These are phyloP conservation scores for Starmerella tilneyi DNA, from an alignment of 805 yeast genomes.

Conservation along the genomic window DNA sequence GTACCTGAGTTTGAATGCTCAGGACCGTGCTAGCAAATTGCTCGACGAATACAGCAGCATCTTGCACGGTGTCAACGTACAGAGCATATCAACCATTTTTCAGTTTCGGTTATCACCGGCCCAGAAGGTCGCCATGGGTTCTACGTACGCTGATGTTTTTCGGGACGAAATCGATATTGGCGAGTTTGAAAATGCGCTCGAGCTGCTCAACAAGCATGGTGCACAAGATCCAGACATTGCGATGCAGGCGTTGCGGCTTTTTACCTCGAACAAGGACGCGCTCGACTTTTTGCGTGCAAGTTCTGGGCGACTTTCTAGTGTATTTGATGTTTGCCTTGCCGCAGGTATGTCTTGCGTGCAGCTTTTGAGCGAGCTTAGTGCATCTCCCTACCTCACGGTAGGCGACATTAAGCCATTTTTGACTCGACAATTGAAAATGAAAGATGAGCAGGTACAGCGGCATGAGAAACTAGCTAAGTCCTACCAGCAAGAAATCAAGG, in stretches of 20 bases:
- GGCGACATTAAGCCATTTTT: conserved; percentile 65
- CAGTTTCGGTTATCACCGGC: conserved; percentile 23
- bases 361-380: conserved; percentile 56
- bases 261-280: conserved; percentile 4
- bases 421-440: conserved; percentile 47
- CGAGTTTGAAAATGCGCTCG: conserved; percentile 48
- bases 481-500: conserved; percentile 55
- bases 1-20: conserved; percentile 50
- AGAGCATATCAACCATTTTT: conserved; percentile 28
- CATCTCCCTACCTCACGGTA: conserved; percentile 52
- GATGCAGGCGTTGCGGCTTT: conserved; percentile 8
- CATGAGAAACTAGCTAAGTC: conserved; percentile 56
- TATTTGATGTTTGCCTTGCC: conserved; percentile 1
- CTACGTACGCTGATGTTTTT: conserved; percentile 53
- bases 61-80: conserved; percentile 46
- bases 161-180: conserved; percentile 51
- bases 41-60: conserved; percentile 39
- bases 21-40: conserved; percentile 49
- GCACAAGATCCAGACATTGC: conserved; percentile 43
- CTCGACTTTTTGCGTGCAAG: conserved; percentile 7
- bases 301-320: background rate
- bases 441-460: conserved; percentile 55
- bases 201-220: conserved; percentile 51
- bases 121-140: conserved; percentile 27
- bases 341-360: conserved; percentile 60